These are phyloP conservation scores for Botryococcus braunii DNA, from an alignment of 163 green algal species.

Conservation along the genomic window DNA sequence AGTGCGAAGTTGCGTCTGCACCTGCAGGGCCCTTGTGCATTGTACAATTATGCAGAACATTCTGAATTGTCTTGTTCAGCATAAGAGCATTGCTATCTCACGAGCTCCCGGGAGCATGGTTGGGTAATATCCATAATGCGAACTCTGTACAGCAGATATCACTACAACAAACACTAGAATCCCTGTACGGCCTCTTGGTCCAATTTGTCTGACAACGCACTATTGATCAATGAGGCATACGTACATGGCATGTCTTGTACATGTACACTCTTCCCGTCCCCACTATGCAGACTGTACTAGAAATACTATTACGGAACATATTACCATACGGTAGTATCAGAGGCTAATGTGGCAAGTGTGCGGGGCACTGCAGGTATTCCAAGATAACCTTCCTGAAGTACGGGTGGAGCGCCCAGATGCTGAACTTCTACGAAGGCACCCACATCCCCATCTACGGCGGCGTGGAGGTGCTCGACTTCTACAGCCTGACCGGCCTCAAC, in stretches of 20 bases:
- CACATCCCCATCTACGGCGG: background rate
- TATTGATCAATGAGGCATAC: background rate
- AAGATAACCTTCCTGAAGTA: conserved; percentile 40
- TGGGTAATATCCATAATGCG: no score
- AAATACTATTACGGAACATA: conserved; percentile 21
- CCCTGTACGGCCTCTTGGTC: no score
- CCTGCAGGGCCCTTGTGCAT: background rate
- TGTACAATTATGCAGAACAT: background rate
- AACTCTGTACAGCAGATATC: no score
- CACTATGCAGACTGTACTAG: no score
- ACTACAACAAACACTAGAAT: no score
- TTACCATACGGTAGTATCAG: no score
- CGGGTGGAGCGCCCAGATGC: conserved; percentile 36
- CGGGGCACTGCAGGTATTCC: conserved; percentile 7
- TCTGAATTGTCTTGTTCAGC: no score
- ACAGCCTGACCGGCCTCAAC: conserved; percentile 33
- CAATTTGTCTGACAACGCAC: background rate
- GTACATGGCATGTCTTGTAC: background rate
- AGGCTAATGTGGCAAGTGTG: no score
- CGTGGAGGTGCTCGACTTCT: conserved; percentile 39
- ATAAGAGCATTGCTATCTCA: background rate
- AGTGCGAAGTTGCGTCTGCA: background rate
- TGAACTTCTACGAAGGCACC: conserved; percentile 33
- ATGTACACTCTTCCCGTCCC: background rate
- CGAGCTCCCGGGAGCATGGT: background rate